Evolutionary conservation across 202 grass and related monocot species (phyloP).

Genomic region (Digitaria exilis): DNA sequence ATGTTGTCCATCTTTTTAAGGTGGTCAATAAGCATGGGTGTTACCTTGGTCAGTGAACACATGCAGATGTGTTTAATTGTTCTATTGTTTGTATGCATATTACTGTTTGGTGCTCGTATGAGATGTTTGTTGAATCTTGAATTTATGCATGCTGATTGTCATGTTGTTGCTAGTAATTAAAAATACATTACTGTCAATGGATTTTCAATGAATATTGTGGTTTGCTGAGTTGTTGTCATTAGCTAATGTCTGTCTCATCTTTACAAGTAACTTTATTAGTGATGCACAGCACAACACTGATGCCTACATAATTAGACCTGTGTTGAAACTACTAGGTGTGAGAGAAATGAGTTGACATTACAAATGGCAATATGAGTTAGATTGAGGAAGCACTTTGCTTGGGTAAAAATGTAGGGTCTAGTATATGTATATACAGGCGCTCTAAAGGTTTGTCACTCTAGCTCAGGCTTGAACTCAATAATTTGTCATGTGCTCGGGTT

Average conservation of each 20-base stretch:
- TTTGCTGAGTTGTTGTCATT: background rate
- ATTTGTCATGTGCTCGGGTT: background rate
- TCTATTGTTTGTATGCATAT: constrained; percentile 17
- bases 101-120: background rate
- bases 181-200: background rate
- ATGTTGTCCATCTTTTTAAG: background rate
- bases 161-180: background rate
- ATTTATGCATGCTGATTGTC: background rate
- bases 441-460: background rate
- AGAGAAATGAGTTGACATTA: background rate
- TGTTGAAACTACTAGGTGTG: background rate
- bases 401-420: background rate
- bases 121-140: background rate
- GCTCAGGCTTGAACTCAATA: background rate
- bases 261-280: background rate
- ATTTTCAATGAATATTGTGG: background rate
- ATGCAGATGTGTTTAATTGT: background rate
- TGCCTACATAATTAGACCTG: background rate
- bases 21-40: background rate
- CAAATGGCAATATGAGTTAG: background rate
- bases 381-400: background rate
- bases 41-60: background rate
- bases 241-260: background rate
- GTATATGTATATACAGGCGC: background rate
- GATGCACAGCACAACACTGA: background rate